A percentile compares a stretch with the other conserved stretches of the same genome.
Evolutionary conservation across 352 stramenopile species (phyloP).

Genomic region (Thalassiosira exigua): DNA sequence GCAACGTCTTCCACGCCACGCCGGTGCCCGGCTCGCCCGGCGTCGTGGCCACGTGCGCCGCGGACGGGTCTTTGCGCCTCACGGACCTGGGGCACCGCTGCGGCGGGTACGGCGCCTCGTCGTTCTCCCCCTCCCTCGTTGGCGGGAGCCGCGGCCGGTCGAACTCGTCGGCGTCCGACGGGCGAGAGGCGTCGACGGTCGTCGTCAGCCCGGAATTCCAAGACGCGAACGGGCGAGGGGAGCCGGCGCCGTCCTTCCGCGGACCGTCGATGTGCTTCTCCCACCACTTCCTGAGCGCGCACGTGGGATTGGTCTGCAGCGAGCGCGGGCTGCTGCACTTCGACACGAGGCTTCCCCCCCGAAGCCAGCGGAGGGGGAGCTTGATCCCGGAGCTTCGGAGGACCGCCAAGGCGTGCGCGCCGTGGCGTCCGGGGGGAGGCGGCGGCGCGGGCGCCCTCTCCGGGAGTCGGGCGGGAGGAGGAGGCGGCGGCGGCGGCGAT

Average conservation of each 20-base stretch:
- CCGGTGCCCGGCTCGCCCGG: constrained; percentile 57
- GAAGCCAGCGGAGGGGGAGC: constrained; percentile 60
- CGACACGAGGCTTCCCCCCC: constrained; percentile 72
- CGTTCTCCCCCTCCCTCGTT: constrained; percentile 9
- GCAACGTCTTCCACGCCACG: constrained; percentile 82
- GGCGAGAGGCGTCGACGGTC: constrained; percentile 11
- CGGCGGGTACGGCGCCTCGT: too few relatives aligned
- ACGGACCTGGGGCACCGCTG: constrained; percentile 73
- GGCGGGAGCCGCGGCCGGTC: constrained; percentile 15
- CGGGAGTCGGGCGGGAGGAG: too few relatives aligned
- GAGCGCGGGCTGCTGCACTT: constrained; percentile 75
- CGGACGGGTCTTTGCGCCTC: constrained; percentile 74
- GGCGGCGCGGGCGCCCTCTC: too few relatives aligned
- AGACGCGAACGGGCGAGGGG: constrained; percentile 40
- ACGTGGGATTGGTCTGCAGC: constrained; percentile 77
- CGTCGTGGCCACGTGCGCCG: constrained; percentile 75
- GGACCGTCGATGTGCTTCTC: constrained; percentile 77
- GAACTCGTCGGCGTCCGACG: constrained; percentile 23
- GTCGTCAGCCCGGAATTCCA: constrained; percentile 50
- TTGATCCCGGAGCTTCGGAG: constrained; percentile 50
- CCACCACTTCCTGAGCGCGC: constrained; percentile 73
- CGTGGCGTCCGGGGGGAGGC: constrained; percentile 37
- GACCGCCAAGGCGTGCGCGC: constrained; percentile 68
- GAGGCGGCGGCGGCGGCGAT: constrained; percentile 18
- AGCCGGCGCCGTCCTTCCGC: constrained; percentile 7